A percentile compares a stretch with the other conserved stretches of the same genome.
Conservation (phyloP, 306 rosid species). For the Chamaecrista fasciculata region DNA sequence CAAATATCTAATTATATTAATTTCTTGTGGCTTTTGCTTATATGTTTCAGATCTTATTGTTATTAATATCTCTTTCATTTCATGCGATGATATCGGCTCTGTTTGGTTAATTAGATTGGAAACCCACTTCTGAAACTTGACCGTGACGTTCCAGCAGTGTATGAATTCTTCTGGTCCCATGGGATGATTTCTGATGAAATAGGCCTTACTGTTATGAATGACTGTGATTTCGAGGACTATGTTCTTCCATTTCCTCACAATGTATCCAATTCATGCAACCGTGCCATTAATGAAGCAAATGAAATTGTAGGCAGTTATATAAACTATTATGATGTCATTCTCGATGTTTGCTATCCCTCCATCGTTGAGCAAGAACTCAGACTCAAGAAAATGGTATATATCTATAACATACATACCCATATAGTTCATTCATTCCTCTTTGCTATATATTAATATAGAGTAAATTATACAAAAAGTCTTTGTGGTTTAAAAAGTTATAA, state of each 20-base stretch:
- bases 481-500: too few species aligned
- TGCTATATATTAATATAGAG: too few species aligned
- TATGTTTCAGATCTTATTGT: background rate
- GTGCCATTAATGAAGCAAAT: conserved; percentile 46
- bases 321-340: conserved; percentile 69
- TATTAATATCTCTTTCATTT: too few species aligned
- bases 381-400: conserved; percentile 59
- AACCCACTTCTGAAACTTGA: conserved; percentile 76
- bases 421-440: too few species aligned
- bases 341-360: conserved; percentile 86
- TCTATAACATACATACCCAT: too few species aligned
- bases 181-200: conserved; percentile 91
- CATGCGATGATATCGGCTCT: too few species aligned
- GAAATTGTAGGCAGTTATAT: conserved; percentile 52
- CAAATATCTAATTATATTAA: too few species aligned
- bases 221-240: conserved; percentile 71
- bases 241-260: conserved; percentile 46
- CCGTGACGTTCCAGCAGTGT: conserved; percentile 59
- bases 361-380: conserved; percentile 77
- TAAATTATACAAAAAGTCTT: too few species aligned
- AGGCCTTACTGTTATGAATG: conserved; percentile 52
- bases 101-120: conserved; percentile 68
- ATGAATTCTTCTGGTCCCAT: conserved; percentile 87
- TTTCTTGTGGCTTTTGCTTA: too few species aligned
- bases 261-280: conserved; percentile 49